Evolutionary conservation across 129 eudicot species (phyloP).

Genomic region (sunflower (Helianthus annuus)): HanXRQr2.0-SUNRISE NC_035441.2:187273903-187274402

Average conservation of each 20-base stretch:
- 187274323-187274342: constrained; percentile 18
- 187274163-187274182: constrained; percentile 26
- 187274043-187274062: constrained; percentile 32
- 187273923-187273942: too few species aligned
- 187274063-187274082: constrained; percentile 35
- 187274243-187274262: constrained; percentile 35
- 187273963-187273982: too few species aligned
- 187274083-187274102: constrained; percentile 35
- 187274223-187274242: constrained; percentile 13
- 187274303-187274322: constrained; percentile 10
- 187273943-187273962: too few species aligned
- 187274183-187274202: constrained; percentile 31
- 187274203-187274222: constrained; percentile 1
- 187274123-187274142: constrained; percentile 44
- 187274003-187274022: background rate
- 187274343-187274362: constrained; percentile 1
- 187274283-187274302: constrained; percentile 21
- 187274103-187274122: constrained; percentile 46
- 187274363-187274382: background rate
- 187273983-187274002: too few species aligned
- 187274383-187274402: constrained; percentile 14
- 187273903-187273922: too few species aligned
- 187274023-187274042: constrained; percentile 13
- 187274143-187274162: constrained; percentile 23
- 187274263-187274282: constrained; percentile 22